A percentile compares a stretch with the other conserved stretches of the same genome.
These are phyloP conservation scores for Lonicera japonica DNA, from an alignment of 129 eudicot genomes.

Conservation along the genomic window DNA sequence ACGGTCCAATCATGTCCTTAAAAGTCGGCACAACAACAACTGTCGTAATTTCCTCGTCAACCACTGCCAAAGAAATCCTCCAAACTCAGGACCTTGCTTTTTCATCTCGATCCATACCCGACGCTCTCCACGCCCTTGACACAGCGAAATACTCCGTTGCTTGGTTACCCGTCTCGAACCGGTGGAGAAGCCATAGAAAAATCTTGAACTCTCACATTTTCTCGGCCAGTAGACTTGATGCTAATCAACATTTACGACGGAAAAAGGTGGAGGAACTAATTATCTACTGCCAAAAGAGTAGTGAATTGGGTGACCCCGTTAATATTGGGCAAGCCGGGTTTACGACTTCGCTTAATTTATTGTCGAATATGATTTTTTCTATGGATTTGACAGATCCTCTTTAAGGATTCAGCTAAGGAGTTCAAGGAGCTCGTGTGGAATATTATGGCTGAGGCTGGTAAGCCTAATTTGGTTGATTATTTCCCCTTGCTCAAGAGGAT, in stretches of 20 bases:
- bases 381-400: conserved; percentile 25
- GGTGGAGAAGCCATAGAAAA: too few relatives aligned
- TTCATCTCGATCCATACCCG: conserved; percentile 9
- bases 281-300: background rate
- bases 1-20: conserved; percentile 41
- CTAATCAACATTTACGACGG: conserved; percentile 6
- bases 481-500: conserved; percentile 21
- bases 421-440: conserved; percentile 20
- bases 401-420: conserved; percentile 26
- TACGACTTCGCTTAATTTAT: background rate
- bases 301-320: conserved; percentile 2
- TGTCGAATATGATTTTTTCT: conserved; percentile 36
- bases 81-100: conserved; percentile 17
- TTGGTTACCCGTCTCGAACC: too few relatives aligned
- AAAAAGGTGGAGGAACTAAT: background rate
- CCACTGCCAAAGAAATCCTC: conserved; percentile 29
- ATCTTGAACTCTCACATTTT: too few relatives aligned
- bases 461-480: conserved; percentile 5
- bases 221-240: conserved; percentile 21
- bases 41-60: conserved; percentile 26
- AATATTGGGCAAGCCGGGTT: conserved; percentile 23
- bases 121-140: conserved; percentile 17
- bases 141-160: too few relatives aligned
- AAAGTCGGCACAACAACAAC: conserved; percentile 20
- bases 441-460: background rate